Conservation (phyloP, 371 early-diverging fungal species). For the Mortierella sp. region DNA sequence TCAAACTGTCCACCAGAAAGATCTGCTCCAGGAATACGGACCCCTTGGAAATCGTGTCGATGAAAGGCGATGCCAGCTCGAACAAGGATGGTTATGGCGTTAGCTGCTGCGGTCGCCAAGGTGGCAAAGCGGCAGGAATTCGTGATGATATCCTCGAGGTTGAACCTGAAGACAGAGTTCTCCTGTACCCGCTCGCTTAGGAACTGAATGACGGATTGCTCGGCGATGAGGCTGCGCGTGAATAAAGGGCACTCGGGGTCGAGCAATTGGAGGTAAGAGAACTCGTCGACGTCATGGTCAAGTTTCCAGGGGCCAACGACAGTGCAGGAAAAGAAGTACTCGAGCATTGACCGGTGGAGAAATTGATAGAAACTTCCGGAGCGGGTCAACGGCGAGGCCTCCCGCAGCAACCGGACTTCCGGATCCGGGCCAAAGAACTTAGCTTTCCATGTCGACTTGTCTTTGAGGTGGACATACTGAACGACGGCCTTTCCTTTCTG, state of each 20-base stretch:
- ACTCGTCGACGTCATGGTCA: not conserved
- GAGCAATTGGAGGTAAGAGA: not conserved
- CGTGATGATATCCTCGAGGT: too few relatives aligned
- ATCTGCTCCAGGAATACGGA: constrained; percentile 9
- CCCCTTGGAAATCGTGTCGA: not conserved
- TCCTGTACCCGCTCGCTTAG: not conserved
- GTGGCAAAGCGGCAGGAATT: too few relatives aligned
- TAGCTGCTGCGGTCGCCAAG: too few relatives aligned
- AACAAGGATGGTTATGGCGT: not conserved
- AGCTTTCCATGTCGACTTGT: not conserved
- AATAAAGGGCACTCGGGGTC: not conserved
- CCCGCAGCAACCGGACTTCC: not conserved
- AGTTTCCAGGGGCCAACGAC: not conserved
- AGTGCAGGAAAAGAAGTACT: not conserved
- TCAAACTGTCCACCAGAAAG: not conserved
- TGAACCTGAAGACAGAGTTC: too few relatives aligned
- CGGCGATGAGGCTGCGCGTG: too few relatives aligned
- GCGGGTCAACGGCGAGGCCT: not conserved
- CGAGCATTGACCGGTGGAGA: not conserved
- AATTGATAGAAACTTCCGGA: not conserved
- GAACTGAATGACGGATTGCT: not conserved
- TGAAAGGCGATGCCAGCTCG: not conserved
- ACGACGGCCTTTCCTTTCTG: not conserved
- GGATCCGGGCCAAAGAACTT: not conserved
- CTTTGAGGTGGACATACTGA: not conserved